Evolutionary conservation across 805 yeast species (phyloP).

Genomic region (Yarrowia divulgata): DNA sequence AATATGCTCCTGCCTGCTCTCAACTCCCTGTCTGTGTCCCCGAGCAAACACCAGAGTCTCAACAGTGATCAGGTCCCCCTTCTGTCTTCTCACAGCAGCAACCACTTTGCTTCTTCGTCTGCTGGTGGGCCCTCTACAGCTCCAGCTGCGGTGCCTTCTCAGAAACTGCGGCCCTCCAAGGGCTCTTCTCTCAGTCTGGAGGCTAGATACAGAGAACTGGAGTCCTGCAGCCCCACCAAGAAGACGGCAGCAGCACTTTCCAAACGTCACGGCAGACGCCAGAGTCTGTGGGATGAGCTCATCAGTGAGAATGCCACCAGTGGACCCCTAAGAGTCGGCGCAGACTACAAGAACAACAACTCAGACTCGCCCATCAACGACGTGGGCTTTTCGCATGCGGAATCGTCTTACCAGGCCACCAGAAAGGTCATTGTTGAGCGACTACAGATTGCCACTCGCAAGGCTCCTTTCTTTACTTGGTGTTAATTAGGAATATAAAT

Average conservation of each 20-base stretch:
- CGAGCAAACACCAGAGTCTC: neutral
- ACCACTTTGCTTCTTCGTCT: neutral
- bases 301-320: conserved; percentile 40
- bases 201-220: conserved; percentile 23
- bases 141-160: neutral
- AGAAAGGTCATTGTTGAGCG: conserved; percentile 66
- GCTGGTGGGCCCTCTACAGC: conserved; percentile 1
- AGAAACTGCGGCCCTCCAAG: neutral
- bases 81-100: neutral
- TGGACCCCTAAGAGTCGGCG: conserved; percentile 3
- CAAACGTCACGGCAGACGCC: conserved; percentile 38
- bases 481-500: conserved; percentile 52
- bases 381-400: conserved; percentile 45
- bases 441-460: conserved; percentile 60
- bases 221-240: neutral
- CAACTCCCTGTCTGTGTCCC: conserved; percentile 22
- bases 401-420: conserved; percentile 46
- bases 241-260: neutral
- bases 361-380: conserved; percentile 41
- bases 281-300: conserved; percentile 40
- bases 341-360: neutral
- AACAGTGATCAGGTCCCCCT: conserved; percentile 6
- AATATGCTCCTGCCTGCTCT: conserved; percentile 28
- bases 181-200: conserved; percentile 23
- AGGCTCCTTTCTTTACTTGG: conserved; percentile 74